These are phyloP conservation scores for Crithidia expoeki DNA, from an alignment of 208 protist species.

Conservation along the genomic window DNA sequence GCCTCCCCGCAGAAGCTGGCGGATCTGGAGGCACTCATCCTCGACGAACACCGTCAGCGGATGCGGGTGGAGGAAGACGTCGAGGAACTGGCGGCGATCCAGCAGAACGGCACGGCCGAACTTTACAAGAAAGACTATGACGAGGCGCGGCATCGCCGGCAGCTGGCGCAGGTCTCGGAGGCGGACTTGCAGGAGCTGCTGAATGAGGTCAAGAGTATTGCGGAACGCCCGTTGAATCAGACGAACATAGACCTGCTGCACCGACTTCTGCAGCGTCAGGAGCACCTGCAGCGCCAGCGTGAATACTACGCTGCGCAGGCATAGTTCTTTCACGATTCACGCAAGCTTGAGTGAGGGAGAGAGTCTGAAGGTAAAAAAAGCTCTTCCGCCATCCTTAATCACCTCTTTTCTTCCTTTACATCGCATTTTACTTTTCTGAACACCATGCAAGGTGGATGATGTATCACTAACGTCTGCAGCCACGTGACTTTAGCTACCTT, in stretches of 20 bases:
- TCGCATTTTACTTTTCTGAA: no score
- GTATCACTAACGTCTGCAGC: no score
- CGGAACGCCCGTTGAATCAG: conserved; percentile 68
- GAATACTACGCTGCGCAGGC: conserved; percentile 36
- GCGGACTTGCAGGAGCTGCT: conserved; percentile 67
- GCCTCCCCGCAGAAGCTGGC: conserved; percentile 65
- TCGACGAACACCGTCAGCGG: conserved; percentile 68
- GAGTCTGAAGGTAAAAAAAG: no score
- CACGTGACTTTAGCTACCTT: neutral
- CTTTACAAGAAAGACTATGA: conserved; percentile 49
- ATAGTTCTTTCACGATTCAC: neutral
- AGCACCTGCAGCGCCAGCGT: conserved; percentile 54
- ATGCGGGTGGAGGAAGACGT: conserved; percentile 66
- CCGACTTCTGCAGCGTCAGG: conserved; percentile 57
- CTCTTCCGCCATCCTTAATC: no score
- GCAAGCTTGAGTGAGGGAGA: neutral
- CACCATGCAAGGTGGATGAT: no score
- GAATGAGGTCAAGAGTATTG: conserved; percentile 59
- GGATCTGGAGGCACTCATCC: conserved; percentile 75
- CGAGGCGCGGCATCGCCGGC: conserved; percentile 38
- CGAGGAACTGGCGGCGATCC: conserved; percentile 55
- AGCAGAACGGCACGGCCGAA: conserved; percentile 50
- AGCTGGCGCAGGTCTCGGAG: conserved; percentile 41
- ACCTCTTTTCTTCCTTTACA: no score
- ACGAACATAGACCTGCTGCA: conserved; percentile 79